Evolutionary conservation across 2,329 filamentous ascomycete species (phyloP), one percentile per base, ranked within the genome.

Genomic region (Fusarium tupiense): DNA sequence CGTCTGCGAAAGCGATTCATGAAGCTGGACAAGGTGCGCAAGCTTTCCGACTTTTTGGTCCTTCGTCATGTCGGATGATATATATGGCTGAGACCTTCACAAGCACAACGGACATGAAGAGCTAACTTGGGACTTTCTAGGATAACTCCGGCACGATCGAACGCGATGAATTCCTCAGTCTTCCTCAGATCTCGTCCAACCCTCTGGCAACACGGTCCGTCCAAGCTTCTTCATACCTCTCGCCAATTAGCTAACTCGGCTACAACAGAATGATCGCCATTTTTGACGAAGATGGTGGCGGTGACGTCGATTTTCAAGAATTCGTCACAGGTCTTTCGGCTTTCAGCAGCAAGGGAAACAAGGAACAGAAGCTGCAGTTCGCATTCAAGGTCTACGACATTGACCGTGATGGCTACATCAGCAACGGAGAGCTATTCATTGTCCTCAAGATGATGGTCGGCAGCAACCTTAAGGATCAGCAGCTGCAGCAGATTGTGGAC

Each of bases 371-470:
- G 88, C 89, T 98, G 75, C 92, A 91, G 62, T 99, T 99, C 81
- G 96, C 96, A 50, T 99, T 99, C 90, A 98, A 98, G 85, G 96
- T 99, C 71, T 99, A 99, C 88, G 96, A 99, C 83, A 98, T 99
- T 81, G 96, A 99, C 85, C 94, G 96, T 69, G 96, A 99, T 84
- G 96, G 96, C 31, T 99, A 94, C 86, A 99, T 99, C 81, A 97
- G 94, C 87, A 99, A 99, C 84, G 96, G 96, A 80, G 96, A 99
- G 87, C 90, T 99, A 59, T 99, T 98, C 84, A 98, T 99, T 80
- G 96, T 99, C 81, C 89, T 99, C 80, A 99, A 99, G 93, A 99
- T 99, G 96, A 99, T 99, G 96, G 96, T 99, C 59, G 96, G 96
- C 69, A 98, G 94, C 87, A 99, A 99, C 84, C 87, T 99, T 81